These are phyloP conservation scores for Lipomyces kockii DNA, from an alignment of 805 yeast genomes.

Conservation along the genomic window DNA sequence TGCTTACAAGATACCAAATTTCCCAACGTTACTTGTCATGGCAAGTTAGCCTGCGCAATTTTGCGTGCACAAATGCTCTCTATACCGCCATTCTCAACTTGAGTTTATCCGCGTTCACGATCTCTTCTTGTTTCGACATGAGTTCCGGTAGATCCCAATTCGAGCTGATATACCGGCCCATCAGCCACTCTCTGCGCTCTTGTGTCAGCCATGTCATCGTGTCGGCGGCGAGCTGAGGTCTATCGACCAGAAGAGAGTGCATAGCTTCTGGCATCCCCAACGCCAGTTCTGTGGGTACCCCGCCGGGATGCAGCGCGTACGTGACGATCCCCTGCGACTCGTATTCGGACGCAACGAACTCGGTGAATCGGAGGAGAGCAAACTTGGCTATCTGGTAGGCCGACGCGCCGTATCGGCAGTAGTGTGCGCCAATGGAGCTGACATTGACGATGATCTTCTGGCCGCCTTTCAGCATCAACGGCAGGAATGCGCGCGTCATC, in stretches of 20 bases:
- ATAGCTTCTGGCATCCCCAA: conserved; percentile 1
- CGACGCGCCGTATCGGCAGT: conserved; percentile 47
- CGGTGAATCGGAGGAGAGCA: conserved; percentile 46
- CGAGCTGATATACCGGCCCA: conserved; percentile 10
- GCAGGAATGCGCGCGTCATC: conserved; percentile 41
- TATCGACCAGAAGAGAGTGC: conserved; percentile 7
- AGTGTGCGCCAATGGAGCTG: conserved; percentile 47
- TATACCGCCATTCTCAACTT: conserved; percentile 8
- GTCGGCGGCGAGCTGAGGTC: conserved; percentile 8
- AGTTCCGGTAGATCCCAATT: conserved; percentile 8
- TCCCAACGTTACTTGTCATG: background rate
- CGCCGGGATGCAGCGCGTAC: conserved; percentile 11
- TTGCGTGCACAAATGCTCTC: background rate
- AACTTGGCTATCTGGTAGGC: conserved; percentile 49
- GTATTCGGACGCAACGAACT: conserved; percentile 60
- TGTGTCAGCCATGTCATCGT: conserved; percentile 2
- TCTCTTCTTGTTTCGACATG: conserved; percentile 8
- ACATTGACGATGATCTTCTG: conserved; percentile 46
- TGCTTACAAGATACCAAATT: conserved; percentile 2
- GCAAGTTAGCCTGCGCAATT: background rate
- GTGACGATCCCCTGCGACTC: conserved; percentile 52
- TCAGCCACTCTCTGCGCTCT: conserved; percentile 7
- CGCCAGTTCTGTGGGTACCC: conserved; percentile 12
- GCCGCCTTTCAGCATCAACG: conserved; percentile 41
- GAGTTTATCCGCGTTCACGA: conserved; percentile 1